These are phyloP conservation scores for Cyanidium caldarium DNA, from an alignment of 23 red algal species.

Conservation along the genomic window DNA sequence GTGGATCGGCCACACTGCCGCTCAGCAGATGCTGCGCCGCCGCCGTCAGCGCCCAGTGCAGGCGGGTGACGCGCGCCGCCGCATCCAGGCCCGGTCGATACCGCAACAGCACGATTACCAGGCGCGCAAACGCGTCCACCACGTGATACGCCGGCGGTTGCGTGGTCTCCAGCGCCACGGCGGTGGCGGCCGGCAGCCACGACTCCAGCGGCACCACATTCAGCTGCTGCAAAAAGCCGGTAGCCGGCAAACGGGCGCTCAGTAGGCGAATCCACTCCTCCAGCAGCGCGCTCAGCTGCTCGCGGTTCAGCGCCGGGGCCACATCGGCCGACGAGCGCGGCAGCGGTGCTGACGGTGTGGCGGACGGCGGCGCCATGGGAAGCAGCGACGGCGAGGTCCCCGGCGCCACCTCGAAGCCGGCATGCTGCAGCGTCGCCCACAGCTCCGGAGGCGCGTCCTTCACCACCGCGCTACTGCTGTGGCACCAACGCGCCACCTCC, in stretches of 20 bases:
- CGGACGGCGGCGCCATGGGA: too few species aligned
- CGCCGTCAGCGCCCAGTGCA: constrained; percentile 13
- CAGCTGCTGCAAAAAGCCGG: neutral
- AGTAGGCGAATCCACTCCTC: constrained; percentile 31
- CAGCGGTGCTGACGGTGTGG: too few species aligned
- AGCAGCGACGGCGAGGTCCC: too few species aligned
- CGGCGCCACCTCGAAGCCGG: neutral
- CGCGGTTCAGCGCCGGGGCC: constrained; percentile 10
- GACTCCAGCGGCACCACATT: neutral
- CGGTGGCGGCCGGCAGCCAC: neutral
- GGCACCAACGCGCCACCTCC: constrained; percentile 58
- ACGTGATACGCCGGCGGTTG: constrained; percentile 5
- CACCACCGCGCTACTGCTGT: neutral
- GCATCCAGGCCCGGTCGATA: neutral
- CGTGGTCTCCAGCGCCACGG: neutral
- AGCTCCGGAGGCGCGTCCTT: neutral
- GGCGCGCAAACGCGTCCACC: constrained; percentile 15
- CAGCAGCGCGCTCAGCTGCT: constrained; percentile 13
- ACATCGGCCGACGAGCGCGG: too few species aligned
- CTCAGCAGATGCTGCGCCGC: constrained; percentile 14
- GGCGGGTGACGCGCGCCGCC: neutral
- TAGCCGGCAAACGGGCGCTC: neutral
- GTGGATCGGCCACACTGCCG: neutral
- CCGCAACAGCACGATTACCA: constrained; percentile 11
- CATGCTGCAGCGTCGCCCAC: neutral